Conservation (phyloP, 257 asterid species). For the Solanum appendiculatum region DNA sequence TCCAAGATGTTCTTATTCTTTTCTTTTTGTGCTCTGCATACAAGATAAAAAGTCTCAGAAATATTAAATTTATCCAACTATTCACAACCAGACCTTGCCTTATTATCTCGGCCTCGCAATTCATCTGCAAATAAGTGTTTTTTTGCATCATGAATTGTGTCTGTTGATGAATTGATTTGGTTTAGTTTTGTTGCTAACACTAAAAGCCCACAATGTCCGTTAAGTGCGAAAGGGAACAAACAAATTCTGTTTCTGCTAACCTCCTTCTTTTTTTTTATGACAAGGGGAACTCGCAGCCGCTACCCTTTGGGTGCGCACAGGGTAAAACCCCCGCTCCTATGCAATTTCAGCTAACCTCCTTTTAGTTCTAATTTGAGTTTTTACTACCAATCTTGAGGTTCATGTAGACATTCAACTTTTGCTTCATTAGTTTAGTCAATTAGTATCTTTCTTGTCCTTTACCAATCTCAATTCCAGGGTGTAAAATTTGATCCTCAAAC, state of each 20-base stretch:
- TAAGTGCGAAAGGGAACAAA: neutral
- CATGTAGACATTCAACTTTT: neutral
- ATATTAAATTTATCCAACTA: neutral
- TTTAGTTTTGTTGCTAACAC: neutral
- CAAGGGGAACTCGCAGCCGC: too few species aligned
- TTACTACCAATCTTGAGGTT: neutral
- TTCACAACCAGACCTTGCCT: neutral
- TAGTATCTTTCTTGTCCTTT: neutral
- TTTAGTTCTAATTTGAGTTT: neutral
- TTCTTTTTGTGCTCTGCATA: neutral
- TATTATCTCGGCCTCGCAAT: neutral
- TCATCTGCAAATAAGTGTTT: neutral
- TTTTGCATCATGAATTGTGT: neutral
- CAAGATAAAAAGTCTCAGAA: neutral
- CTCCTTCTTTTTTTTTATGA: too few species aligned
- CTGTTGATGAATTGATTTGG: neutral
- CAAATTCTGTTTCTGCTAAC: neutral
- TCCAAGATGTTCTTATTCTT: neutral
- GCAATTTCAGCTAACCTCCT: neutral
- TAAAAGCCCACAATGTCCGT: neutral
- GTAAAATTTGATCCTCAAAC: conserved; percentile 90
- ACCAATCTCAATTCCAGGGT: conserved; percentile 32
- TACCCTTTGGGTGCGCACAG: too few species aligned
- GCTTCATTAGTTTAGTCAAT: neutral
- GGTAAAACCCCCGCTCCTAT: too few species aligned